Evolutionary conservation across 108 stramenopile genomes (phyloP).

Genomic region (Stephanodiscus triporus): DNA sequence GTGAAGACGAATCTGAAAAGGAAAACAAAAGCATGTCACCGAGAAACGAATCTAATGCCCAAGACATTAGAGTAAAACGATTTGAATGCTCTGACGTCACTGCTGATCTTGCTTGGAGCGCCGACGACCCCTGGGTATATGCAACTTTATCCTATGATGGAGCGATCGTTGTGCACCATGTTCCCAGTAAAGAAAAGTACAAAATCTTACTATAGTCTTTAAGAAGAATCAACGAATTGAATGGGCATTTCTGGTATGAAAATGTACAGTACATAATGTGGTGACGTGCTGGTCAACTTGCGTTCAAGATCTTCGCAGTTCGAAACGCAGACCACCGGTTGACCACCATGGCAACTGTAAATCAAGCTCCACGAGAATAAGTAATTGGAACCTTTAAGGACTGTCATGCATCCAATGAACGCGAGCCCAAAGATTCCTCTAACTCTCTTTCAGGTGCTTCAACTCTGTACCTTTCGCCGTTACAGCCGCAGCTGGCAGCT

Average conservation of each 20-base stretch:
- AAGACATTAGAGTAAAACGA: conserved; percentile 81
- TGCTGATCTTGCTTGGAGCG: conserved; percentile 90
- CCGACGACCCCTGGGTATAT: conserved; percentile 95
- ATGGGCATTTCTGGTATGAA: neutral
- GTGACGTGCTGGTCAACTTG: no score
- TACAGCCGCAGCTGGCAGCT: conserved; percentile 27
- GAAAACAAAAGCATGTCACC: conserved; percentile 4
- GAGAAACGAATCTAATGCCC: conserved; percentile 40
- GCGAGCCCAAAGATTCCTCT: neutral
- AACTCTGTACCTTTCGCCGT: conserved; percentile 44
- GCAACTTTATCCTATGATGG: conserved; percentile 92
- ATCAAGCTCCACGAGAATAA: no score
- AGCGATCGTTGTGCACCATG: conserved; percentile 88
- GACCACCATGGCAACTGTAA: neutral
- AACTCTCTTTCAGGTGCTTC: neutral
- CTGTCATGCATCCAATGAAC: neutral
- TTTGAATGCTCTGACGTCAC: conserved; percentile 90
- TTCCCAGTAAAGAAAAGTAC: conserved; percentile 98
- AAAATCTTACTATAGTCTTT: conserved; percentile 93
- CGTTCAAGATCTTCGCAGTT: no score
- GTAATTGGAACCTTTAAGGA: neutral
- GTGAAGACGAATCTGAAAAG: conserved; percentile 17
- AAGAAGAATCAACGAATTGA: neutral
- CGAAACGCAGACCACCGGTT: no score
- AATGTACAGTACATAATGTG: neutral